phyloP scores from a whole-genome alignment of 192 early-diverging fungal species.

The Backusella sp. region DNA sequence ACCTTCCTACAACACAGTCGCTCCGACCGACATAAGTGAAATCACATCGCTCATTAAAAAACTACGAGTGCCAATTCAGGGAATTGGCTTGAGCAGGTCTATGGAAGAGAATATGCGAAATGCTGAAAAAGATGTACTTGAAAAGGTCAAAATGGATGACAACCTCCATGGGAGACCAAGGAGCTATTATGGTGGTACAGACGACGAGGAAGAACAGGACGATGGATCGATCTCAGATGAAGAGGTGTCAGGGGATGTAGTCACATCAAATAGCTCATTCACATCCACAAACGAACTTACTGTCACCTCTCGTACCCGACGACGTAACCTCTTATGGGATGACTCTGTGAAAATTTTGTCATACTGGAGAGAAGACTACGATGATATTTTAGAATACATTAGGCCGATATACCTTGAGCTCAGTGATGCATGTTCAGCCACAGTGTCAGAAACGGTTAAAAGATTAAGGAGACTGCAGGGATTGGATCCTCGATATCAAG shows the following conservation, averaged over 20 bases:
- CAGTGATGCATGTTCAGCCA: slow-evolving; percentile 14
- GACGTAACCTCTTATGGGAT: not conserved
- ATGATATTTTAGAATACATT: slow-evolving; percentile 8
- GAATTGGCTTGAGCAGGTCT: slow-evolving; percentile 19
- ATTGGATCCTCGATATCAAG: slow-evolving; percentile 25
- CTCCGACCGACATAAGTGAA: slow-evolving; percentile 26
- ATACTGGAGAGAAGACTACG: slow-evolving; percentile 21
- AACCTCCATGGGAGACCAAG: not conserved
- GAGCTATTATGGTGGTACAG: slow-evolving; percentile 7
- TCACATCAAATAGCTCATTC: not conserved
- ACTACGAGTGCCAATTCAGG: slow-evolving; percentile 28
- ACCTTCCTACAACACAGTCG: slow-evolving; percentile 19
- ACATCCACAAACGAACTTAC: not conserved
- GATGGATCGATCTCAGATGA: not conserved
- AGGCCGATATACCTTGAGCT: slow-evolving; percentile 21
- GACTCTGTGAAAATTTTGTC: slow-evolving; percentile 14
- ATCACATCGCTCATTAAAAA: slow-evolving; percentile 27
- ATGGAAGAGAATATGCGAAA: slow-evolving; percentile 32
- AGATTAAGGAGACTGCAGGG: slow-evolving; percentile 13
- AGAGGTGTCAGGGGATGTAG: not conserved
- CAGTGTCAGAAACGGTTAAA: slow-evolving; percentile 22
- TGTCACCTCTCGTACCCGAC: not conserved
- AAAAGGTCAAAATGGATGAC: not conserved
- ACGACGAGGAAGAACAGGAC: not conserved
- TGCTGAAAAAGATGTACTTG: not conserved